Evolutionary conservation across 768 basidiomycete genomes (phyloP).

Genomic region (Mycena pura): DNA sequence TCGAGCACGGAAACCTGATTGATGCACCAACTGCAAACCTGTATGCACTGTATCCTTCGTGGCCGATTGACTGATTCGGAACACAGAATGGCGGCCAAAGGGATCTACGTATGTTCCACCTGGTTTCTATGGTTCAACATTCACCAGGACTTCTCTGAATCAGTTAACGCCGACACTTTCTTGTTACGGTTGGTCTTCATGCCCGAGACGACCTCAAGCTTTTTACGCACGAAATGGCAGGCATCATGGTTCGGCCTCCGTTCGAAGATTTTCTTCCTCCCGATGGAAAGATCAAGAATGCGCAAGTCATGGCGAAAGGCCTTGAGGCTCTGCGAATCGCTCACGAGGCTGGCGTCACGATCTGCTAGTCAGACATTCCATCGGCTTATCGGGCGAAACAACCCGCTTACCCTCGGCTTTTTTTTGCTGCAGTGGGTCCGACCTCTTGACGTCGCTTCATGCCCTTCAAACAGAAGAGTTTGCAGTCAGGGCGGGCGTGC

Average conservation of each 20-base stretch:
- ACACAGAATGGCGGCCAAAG: conserved; percentile 45
- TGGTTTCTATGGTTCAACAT: not conserved
- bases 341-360: conserved; percentile 46
- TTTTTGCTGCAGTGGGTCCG: conserved; percentile 26
- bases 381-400: not conserved
- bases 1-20: conserved; percentile 56
- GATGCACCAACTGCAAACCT: conserved; percentile 44
- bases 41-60: conserved; percentile 22
- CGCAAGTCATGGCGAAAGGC: conserved; percentile 48
- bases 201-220: no score
- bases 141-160: no score
- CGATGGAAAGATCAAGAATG: conserved; percentile 46
- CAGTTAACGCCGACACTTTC: conserved; percentile 50
- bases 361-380: conserved; percentile 46
- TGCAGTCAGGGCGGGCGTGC: conserved; percentile 43
- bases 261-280: conserved; percentile 49
- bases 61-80: not conserved
- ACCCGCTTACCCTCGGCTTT: not conserved
- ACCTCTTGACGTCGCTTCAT: conserved; percentile 49
- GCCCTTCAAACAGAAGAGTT: conserved; percentile 53
- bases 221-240: not conserved
- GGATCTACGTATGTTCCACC: conserved; percentile 37
- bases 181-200: conserved; percentile 39
- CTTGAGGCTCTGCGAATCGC: conserved; percentile 48
- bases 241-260: conserved; percentile 48